A percentile compares a stretch with the other conserved stretches of the same genome.
Evolutionary conservation across 2,329 filamentous ascomycete genomes (phyloP).

Genomic region (Hypoxylon sp.): DNA sequence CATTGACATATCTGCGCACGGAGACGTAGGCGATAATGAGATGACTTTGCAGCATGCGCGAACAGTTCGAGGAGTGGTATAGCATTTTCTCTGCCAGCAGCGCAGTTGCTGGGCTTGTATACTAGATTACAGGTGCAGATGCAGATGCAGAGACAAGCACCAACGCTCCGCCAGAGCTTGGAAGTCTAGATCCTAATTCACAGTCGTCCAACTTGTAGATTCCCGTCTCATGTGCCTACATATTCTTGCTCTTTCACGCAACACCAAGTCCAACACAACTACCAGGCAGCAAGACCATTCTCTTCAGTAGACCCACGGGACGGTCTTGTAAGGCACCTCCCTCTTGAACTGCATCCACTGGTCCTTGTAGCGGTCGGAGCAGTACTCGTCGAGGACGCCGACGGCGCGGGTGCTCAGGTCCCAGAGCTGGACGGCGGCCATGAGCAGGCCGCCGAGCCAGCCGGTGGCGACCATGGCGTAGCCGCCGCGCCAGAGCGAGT

Average conservation of each 20-base stretch:
- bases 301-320: constrained; percentile 55
- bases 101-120: constrained; percentile 29
- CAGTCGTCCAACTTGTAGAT: not conserved
- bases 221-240: not conserved
- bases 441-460: constrained; percentile 51
- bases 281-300: not conserved
- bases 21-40: constrained; percentile 22
- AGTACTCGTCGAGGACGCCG: constrained; percentile 55
- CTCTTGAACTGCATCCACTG: constrained; percentile 57
- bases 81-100: constrained; percentile 17
- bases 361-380: constrained; percentile 53
- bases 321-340: constrained; percentile 54
- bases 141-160: not conserved
- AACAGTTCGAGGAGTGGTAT: not conserved
- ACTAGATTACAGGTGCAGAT: constrained; percentile 33
- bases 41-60: constrained; percentile 1
- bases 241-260: not conserved
- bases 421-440: constrained; percentile 49
- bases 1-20: constrained; percentile 20
- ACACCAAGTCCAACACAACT: not conserved
- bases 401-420: constrained; percentile 52
- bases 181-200: constrained; percentile 3
- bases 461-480: constrained; percentile 54
- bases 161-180: not conserved
- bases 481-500: constrained; percentile 50